A percentile compares a stretch with the other conserved stretches of the same genome.
Conservation (phyloP, 1,139 yeast species). For the Debaryomyces udenii region DNA sequence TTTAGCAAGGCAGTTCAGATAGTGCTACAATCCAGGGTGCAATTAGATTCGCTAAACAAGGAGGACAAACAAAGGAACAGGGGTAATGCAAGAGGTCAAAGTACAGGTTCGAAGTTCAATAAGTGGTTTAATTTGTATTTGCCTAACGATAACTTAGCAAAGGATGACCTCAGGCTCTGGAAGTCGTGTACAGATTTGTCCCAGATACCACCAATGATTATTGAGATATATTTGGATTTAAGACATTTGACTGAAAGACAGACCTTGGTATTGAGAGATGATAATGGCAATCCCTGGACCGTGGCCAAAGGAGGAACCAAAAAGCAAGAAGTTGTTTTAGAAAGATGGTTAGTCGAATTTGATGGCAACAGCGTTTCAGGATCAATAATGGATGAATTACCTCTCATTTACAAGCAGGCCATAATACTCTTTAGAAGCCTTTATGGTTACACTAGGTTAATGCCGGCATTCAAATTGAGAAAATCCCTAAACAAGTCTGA, state of each 20-base stretch:
- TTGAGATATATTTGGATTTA: conserved; percentile 82
- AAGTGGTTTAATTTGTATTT: conserved; percentile 75
- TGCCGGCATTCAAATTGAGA: conserved; percentile 71
- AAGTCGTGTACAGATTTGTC: conserved; percentile 42
- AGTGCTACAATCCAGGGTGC: conserved; percentile 26
- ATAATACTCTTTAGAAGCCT: conserved; percentile 74
- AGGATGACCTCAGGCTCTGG: conserved; percentile 69
- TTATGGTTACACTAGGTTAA: conserved; percentile 63
- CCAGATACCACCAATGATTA: conserved; percentile 72
- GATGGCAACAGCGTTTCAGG: conserved; percentile 44
- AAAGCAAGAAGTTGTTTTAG: conserved; percentile 81
- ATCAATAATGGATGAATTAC: conserved; percentile 52
- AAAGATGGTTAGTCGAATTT: conserved; percentile 88
- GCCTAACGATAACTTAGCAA: conserved; percentile 44
- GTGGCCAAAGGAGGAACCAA: conserved; percentile 48
- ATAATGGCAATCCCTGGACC: conserved; percentile 42
- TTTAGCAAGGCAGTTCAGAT: conserved; percentile 72
- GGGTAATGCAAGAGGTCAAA: conserved; percentile 14
- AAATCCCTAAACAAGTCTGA: conserved; percentile 32
- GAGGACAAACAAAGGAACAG: conserved; percentile 10
- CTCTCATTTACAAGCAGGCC: conserved; percentile 73
- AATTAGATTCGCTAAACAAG: conserved; percentile 14
- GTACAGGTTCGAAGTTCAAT: conserved; percentile 34
- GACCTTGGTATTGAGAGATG: conserved; percentile 61
- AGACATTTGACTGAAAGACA: conserved; percentile 62